phyloP scores from a whole-genome alignment of 257 asterid genomes.

The Sherardia arvensis region DNA sequence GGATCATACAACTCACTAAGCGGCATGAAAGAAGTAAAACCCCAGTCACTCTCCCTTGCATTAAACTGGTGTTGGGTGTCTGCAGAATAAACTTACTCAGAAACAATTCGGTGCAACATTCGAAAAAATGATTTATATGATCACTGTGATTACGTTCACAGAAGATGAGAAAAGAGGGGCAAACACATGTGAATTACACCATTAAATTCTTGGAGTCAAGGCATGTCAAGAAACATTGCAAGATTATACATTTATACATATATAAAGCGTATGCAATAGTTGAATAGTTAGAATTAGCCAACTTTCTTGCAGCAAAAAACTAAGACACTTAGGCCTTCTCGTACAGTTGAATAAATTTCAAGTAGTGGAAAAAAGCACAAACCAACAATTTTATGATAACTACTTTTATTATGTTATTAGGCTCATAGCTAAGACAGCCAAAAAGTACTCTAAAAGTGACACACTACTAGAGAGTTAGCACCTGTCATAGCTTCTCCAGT shows the following conservation, averaged over 20 bases:
- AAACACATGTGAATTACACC: neutral
- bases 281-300: no score
- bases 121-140: neutral
- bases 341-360: neutral
- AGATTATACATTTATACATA: neutral
- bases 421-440: neutral
- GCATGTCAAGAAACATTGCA: neutral
- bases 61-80: conserved; percentile 67
- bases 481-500: neutral
- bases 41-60: conserved; percentile 65
- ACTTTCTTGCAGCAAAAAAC: neutral
- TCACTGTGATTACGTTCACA: neutral
- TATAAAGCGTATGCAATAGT: no score
- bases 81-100: conserved; percentile 26
- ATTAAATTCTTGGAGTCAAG: neutral
- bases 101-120: conserved; percentile 1
- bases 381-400: neutral
- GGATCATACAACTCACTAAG: conserved; percentile 56
- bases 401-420: neutral
- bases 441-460: neutral
- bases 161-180: neutral
- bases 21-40: conserved; percentile 68
- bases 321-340: neutral
- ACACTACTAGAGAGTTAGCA: neutral
- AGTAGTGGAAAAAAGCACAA: neutral